These are phyloP conservation scores for Oemleria cerasiformis DNA, from an alignment of 306 rosid species.

Conservation along the genomic window DNA sequence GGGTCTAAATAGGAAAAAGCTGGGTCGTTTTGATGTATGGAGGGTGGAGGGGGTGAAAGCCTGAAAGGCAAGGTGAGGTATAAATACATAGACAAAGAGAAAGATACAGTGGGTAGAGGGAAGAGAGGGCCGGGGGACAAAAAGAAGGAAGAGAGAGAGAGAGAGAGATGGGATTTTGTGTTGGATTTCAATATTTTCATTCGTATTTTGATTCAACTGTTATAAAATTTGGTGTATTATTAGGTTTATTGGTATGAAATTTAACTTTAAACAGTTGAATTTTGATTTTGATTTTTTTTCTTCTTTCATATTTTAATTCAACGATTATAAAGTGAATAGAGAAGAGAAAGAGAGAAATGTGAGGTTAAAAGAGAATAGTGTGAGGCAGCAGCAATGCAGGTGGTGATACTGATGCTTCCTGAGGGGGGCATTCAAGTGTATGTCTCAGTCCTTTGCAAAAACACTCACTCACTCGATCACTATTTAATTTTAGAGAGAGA, in stretches of 20 bases:
- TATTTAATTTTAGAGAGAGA: neutral
- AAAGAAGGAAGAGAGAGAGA: too few relatives aligned
- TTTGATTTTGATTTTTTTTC: too few relatives aligned
- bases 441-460: conserved; percentile 32
- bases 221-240: too few relatives aligned
- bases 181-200: too few relatives aligned
- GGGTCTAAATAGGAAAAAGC: neutral
- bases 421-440: conserved; percentile 54
- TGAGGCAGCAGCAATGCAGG: neutral
- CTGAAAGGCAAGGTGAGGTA: conserved; percentile 21
- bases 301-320: too few relatives aligned
- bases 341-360: conserved; percentile 54
- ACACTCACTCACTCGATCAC: neutral
- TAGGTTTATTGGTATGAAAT: too few relatives aligned
- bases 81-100: conserved; percentile 36
- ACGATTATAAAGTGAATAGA: too few relatives aligned
- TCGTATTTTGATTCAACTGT: too few relatives aligned
- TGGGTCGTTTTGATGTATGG: conserved; percentile 18
- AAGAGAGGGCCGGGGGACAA: too few relatives aligned
- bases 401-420: conserved; percentile 45
- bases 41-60: neutral
- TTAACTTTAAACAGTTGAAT: too few relatives aligned
- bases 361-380: conserved; percentile 21
- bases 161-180: conserved; percentile 17
- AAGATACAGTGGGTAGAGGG: neutral